These are phyloP conservation scores for Carex parvula DNA, from an alignment of 176 grass and related monocot species.

Conservation along the genomic window DNA sequence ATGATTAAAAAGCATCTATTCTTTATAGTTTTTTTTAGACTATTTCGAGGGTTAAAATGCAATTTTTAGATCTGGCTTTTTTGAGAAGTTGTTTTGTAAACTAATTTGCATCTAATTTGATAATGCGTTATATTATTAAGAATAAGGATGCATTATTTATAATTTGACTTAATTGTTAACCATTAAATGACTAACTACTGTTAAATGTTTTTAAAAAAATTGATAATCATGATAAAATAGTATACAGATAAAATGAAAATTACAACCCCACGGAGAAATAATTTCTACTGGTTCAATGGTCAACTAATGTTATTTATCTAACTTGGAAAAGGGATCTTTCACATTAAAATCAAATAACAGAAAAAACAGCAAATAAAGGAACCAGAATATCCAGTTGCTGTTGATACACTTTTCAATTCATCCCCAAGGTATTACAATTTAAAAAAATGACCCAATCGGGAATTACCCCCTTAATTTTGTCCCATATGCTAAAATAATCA, in stretches of 20 bases:
- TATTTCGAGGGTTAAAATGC: neutral
- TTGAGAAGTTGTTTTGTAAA: no score
- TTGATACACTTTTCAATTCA: neutral
- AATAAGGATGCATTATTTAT: neutral
- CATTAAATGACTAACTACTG: neutral
- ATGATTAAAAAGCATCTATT: no score
- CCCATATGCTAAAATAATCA: neutral
- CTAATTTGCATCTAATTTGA: no score
- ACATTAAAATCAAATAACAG: constrained; percentile 2
- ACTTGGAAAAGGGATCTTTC: neutral
- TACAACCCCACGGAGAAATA: neutral
- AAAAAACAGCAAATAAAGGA: neutral
- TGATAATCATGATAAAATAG: neutral
- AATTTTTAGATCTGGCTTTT: neutral
- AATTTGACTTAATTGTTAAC: neutral
- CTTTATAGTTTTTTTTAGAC: no score
- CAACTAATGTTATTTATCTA: neutral
- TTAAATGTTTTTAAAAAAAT: neutral
- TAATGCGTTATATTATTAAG: no score
- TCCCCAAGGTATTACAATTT: neutral
- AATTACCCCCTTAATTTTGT: neutral
- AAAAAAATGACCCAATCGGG: constrained; percentile 12
- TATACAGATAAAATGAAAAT: neutral
- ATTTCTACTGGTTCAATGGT: neutral
- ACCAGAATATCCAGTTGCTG: neutral